Conservation (phyloP, 306 rosid species). For the Prunus persica region DNA sequence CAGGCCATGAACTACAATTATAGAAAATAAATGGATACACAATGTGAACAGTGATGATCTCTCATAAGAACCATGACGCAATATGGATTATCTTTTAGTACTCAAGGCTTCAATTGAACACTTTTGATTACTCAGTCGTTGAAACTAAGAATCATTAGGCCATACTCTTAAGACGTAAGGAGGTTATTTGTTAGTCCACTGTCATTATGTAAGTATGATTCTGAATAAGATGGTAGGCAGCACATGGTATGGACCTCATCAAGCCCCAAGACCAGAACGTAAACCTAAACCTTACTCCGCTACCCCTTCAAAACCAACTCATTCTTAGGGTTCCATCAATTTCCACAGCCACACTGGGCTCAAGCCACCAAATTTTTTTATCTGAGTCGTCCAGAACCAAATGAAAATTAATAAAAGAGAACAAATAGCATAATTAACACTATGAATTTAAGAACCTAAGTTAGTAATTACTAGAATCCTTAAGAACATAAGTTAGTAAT, state of each 20-base stretch:
- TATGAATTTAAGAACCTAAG: background rate
- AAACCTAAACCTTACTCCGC: background rate
- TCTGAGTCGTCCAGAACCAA: background rate
- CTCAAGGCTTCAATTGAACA: background rate
- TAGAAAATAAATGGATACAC: background rate
- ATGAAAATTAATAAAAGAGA: background rate
- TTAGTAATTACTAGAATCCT: background rate
- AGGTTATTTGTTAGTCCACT: background rate
- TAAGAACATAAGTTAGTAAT: background rate
- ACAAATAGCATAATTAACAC: background rate
- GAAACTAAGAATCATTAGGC: background rate
- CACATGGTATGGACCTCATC: background rate
- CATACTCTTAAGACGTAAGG: too few relatives aligned
- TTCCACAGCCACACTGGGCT: background rate
- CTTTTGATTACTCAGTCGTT: background rate
- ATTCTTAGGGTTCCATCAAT: background rate
- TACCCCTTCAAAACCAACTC: background rate
- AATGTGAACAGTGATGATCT: background rate
- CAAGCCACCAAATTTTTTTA: background rate
- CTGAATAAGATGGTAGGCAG: background rate
- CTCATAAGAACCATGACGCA: background rate
- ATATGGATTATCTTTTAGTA: background rate
- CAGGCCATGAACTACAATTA: constrained; percentile 43
- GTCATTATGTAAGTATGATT: background rate
- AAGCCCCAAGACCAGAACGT: background rate